Conservation (phyloP, 345 rosid species). For the Draba incana region DNA sequence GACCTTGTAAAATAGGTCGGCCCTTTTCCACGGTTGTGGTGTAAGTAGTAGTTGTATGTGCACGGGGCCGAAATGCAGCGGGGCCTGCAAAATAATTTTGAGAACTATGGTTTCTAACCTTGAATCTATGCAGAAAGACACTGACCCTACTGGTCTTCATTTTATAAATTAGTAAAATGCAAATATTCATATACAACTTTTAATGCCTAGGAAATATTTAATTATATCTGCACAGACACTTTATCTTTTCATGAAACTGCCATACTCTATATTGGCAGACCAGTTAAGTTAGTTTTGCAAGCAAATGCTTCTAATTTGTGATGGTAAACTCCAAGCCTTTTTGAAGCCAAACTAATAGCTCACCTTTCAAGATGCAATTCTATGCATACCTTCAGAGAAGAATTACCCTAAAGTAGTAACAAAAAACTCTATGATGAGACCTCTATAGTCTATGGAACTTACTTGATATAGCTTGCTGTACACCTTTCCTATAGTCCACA, state of each 20-base stretch:
- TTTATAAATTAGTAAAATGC: slow-evolving; percentile 14
- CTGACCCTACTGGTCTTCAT: not conserved
- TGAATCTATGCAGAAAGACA: slow-evolving; percentile 17
- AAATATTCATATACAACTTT: slow-evolving; percentile 12
- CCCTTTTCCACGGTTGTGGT: slow-evolving; percentile 84
- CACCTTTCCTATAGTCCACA: slow-evolving; percentile 96
- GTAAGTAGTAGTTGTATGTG: slow-evolving; percentile 64
- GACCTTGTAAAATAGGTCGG: slow-evolving; percentile 96
- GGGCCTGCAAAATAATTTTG: slow-evolving; percentile 66
- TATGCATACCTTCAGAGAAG: slow-evolving; percentile 12
- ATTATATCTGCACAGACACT: slow-evolving; percentile 22
- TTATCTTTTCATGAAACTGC: slow-evolving; percentile 19
- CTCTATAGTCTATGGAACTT: slow-evolving; percentile 47
- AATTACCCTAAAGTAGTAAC: slow-evolving; percentile 26
- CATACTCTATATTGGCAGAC: slow-evolving; percentile 20
- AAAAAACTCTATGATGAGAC: slow-evolving; percentile 31
- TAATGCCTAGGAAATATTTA: slow-evolving; percentile 21
- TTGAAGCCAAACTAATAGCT: slow-evolving; percentile 24
- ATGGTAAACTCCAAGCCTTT: slow-evolving; percentile 15
- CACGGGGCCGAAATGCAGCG: slow-evolving; percentile 95
- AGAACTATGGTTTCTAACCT: slow-evolving; percentile 25
- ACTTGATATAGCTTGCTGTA: slow-evolving; percentile 99
- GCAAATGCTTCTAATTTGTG: slow-evolving; percentile 19
- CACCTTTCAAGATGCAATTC: slow-evolving; percentile 26
- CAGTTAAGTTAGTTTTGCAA: slow-evolving; percentile 22